Evolutionary conservation across 2,329 filamentous ascomycete species (phyloP).

Genomic region (Bertia moriformis): DNA sequence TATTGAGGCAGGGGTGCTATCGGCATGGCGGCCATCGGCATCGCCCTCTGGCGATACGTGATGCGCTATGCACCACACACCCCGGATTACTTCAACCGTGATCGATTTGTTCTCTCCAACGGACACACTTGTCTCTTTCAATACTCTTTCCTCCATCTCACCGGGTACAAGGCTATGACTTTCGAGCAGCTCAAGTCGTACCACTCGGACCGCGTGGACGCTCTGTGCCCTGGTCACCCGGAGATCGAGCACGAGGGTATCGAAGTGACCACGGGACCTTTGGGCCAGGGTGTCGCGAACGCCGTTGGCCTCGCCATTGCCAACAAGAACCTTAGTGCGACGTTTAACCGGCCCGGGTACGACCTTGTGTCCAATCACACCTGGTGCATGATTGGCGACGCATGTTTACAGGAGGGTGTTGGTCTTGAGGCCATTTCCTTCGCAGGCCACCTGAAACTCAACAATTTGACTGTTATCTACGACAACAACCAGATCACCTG

Average conservation of each 20-base stretch:
- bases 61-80: conserved; percentile 45
- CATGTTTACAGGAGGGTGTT: conserved; percentile 43
- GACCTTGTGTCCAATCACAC: conserved; percentile 33
- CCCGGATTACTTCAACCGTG: conserved; percentile 42
- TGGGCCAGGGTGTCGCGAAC: conserved; percentile 46
- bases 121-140: conserved; percentile 40
- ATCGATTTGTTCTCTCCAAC: conserved; percentile 48
- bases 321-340: conserved; percentile 35
- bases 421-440: conserved; percentile 38
- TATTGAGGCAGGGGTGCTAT: background rate
- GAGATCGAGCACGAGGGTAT: conserved; percentile 42
- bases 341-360: conserved; percentile 32
- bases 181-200: conserved; percentile 41
- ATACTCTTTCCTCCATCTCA: conserved; percentile 35
- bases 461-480: conserved; percentile 41
- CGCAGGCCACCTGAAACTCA: conserved; percentile 36
- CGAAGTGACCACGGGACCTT: conserved; percentile 42
- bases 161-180: conserved; percentile 37
- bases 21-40: background rate
- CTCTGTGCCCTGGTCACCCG: conserved; percentile 37
- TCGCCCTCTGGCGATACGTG: conserved; percentile 38
- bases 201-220: conserved; percentile 25
- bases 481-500: conserved; percentile 48
- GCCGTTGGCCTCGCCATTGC: conserved; percentile 44
- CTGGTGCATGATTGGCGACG: conserved; percentile 43